These are phyloP conservation scores for Ogataea ganodermae DNA, from an alignment of 805 yeast species.

Conservation along the genomic window DNA sequence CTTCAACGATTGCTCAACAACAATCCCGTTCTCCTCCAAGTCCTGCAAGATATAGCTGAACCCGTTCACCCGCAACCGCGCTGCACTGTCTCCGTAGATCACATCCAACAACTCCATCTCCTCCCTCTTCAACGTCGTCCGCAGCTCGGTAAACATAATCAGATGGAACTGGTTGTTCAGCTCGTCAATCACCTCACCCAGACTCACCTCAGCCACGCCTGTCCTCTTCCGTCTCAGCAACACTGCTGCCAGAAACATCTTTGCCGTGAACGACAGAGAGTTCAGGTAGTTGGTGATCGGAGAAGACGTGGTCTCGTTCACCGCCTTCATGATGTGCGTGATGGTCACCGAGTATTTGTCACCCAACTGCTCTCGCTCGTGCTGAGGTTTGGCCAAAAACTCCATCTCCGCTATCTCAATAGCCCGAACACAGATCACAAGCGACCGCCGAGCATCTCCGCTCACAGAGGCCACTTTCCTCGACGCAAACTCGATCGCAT, in stretches of 20 bases:
- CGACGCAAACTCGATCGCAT: constrained; percentile 89
- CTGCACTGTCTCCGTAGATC: constrained; percentile 25
- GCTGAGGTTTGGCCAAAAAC: constrained; percentile 39
- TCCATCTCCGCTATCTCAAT: constrained; percentile 82
- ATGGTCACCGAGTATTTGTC: constrained; percentile 62
- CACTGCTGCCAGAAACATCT: constrained; percentile 70
- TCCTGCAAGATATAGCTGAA: constrained; percentile 64
- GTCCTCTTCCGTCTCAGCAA: constrained; percentile 63
- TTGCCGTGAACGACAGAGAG: constrained; percentile 65
- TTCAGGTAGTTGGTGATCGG: constrained; percentile 64
- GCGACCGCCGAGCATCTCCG: constrained; percentile 95
- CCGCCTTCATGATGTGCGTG: constrained; percentile 75
- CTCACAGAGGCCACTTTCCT: constrained; percentile 94
- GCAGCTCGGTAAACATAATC: constrained; percentile 34
- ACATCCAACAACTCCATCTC: constrained; percentile 28
- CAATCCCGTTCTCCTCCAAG: constrained; percentile 74
- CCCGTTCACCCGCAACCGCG: constrained; percentile 54
- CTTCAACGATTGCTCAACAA: constrained; percentile 64
- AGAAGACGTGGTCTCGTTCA: constrained; percentile 73
- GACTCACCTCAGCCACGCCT: constrained; percentile 66
- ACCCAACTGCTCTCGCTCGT: constrained; percentile 29
- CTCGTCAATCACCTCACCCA: constrained; percentile 83
- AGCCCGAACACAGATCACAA: constrained; percentile 85
- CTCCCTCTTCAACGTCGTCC: constrained; percentile 24
- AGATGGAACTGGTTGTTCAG: constrained; percentile 44